Base-by-base conservation (phyloP, 2,329 filamentous ascomycete species). In the Zopfia rhizophila region DNA sequence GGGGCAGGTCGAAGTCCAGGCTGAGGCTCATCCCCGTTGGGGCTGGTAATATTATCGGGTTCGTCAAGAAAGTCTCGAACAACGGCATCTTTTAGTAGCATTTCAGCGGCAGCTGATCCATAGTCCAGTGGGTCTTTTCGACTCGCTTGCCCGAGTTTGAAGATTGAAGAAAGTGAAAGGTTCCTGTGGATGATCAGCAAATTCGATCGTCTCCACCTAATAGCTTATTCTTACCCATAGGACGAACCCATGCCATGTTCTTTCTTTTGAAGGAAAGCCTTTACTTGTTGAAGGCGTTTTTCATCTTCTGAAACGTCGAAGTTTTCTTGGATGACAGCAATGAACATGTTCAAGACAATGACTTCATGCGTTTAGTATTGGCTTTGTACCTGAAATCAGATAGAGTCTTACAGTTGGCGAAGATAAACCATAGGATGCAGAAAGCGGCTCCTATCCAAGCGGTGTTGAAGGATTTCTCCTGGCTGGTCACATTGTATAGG, bases 241-340 rank as follows among this genome's bases (percentile, higher is more conserved):
- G 69, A 78, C 18, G 84, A 82, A 24, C 76, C 63, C n/a, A 68
- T 83, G 17, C 87, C 89, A 22, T 96, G 78, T 61, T 97, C 92
- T 68, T 93, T 95, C 58, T 92, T 86, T 65, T 96, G 90, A 31
- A 99, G 77, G 61, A 97, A 99, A 1, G 93, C 90, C 64, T 92
- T 93, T 50, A 99, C 92, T 73, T 99, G 95, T 68, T 97, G 91
- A 51, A 97, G 75, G 14, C 95, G 91, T 74, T 99, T 99, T 70
- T 97, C 92, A 67, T 99, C 95, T 69, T 99, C 94, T 3, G 92
- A 96, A 18, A 99, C 91, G 73, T 99, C 94, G 68, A 99, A 99
- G 65, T 96, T 99, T 68, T 99, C 94, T 72, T 99, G 94, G 56
- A 99, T 99, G 75, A 99, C 94, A 79, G 94, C 94, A 89, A 99